Conservation (phyloP, 306 rosid species). For the Quercus bicolor region DNA sequence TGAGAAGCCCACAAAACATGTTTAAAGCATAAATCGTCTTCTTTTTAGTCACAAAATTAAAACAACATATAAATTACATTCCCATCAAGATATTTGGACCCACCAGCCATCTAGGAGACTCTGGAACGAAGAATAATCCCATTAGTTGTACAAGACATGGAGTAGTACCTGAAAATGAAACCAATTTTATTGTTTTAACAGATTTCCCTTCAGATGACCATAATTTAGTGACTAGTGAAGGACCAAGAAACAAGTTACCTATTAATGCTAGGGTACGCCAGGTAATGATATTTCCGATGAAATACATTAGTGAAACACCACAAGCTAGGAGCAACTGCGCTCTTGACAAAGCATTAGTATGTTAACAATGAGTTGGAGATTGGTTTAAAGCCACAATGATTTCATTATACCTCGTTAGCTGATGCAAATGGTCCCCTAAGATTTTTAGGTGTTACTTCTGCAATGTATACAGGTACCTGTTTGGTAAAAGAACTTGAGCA, state of each 20-base stretch:
- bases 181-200: neutral
- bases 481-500: neutral
- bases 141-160: constrained; percentile 64
- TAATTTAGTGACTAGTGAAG: neutral
- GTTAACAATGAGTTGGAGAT: neutral
- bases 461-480: constrained; percentile 72
- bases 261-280: constrained; percentile 58
- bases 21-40: neutral
- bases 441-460: constrained; percentile 73
- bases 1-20: neutral
- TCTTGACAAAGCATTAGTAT: constrained; percentile 8
- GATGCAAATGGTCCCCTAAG: constrained; percentile 66
- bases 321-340: constrained; percentile 57
- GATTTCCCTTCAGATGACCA: neutral
- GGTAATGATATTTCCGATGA: constrained; percentile 48
- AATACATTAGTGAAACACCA: constrained; percentile 64
- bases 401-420: constrained; percentile 49
- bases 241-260: constrained; percentile 25
- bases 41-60: too few relatives aligned
- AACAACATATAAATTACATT: neutral
- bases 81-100: constrained; percentile 8
- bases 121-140: constrained; percentile 69
- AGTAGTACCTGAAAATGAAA: constrained; percentile 42
- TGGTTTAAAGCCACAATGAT: neutral
- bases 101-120: constrained; percentile 97